Base-by-base conservation (phyloP, 2,329 filamentous ascomycete species). In the Berkeleyomyces basicola region DNA sequence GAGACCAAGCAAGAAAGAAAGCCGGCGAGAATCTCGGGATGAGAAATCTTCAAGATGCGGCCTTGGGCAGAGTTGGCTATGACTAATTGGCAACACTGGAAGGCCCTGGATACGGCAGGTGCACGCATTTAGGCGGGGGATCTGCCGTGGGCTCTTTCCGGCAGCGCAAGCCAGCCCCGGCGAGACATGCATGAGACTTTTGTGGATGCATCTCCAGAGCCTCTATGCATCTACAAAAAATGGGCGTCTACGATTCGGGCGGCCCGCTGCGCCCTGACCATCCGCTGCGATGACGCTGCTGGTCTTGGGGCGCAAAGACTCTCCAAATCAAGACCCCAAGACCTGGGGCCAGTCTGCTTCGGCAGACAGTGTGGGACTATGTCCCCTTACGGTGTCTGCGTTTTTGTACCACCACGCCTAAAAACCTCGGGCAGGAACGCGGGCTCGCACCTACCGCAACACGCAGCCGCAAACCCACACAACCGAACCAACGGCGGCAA, bases 401-500 rank as follows among this genome's bases (percentile, higher is more conserved):
- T 53, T 53, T 23, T 53, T n/a, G 49, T 53, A 43, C 9, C n/a
- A 49, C 46, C 46, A 14, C 11, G 16, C 11, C n/a, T 37, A 55
- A 47, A 61, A 47, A 58, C 6, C 44, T 44, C 37, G 40, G 42
- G 47, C 37, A 31, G 47, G 60, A 31, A 14, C 40, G 7, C 58
- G 71, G 23, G 23, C 23, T 23, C 23, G 23, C 23, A 23, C 23
- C 23, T 23, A 23, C 23, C 23, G 23, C 23, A 23, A 23, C 23
- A 23, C 23, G 23, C 23, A 23, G 23, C 23, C 23, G 23, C 23
- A 23, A 23, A 23, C 23, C 23, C 23, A 23, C 23, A 23, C 23
- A 23, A 23, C 23, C 23, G 68, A 46, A 85, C 87, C 33, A n/a
- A 10, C 7, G 58, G 10, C 10, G 42, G 6, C 42, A 43, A 11